Evolutionary conservation across 208 protist species (phyloP).

Genomic region (Naegleria lovaniensis): DNA sequence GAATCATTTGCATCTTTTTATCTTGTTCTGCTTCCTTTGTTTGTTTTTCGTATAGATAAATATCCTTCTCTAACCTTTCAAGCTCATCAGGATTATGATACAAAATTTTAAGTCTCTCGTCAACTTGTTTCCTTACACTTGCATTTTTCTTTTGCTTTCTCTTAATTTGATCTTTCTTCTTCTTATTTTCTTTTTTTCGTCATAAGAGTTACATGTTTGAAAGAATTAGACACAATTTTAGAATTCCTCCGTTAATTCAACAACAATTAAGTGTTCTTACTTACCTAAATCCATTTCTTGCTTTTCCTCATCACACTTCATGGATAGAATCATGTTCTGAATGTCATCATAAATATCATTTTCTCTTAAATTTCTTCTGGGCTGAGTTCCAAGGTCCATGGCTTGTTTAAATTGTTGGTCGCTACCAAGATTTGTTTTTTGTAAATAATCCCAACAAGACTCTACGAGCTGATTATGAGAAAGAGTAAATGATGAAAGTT

Average conservation of each 20-base stretch:
- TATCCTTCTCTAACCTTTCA: background rate
- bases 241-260: no score
- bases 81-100: background rate
- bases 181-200: background rate
- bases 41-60: background rate
- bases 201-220: no score
- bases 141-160: background rate
- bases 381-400: background rate
- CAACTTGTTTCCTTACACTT: background rate
- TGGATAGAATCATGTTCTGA: background rate
- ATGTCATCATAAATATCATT: background rate
- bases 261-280: no score
- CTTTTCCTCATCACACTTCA: background rate
- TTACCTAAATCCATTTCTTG: background rate
- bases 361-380: background rate
- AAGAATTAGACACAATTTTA: no score
- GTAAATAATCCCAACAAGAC: background rate
- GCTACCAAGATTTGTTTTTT: background rate
- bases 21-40: background rate
- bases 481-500: background rate
- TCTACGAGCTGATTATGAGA: background rate
- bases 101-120: background rate
- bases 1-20: background rate
- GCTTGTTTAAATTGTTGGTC: background rate
- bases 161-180: background rate